Evolutionary conservation across 129 eudicot genomes (phyloP).

Genomic region (Cynara cardunculus): DNA sequence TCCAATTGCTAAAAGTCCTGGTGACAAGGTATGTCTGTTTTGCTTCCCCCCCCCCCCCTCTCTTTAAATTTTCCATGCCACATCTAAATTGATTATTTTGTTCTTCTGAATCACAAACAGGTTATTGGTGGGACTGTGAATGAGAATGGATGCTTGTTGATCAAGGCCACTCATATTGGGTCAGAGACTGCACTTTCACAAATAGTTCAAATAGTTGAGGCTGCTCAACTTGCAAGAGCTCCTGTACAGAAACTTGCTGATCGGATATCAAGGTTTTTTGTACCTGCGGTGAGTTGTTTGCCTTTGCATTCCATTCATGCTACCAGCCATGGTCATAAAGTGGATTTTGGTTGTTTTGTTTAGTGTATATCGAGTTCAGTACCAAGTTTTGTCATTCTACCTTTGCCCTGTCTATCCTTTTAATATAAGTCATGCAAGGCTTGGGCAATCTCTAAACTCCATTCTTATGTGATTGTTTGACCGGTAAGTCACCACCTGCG

Average conservation of each 20-base stretch:
- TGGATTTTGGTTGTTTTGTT: not conserved
- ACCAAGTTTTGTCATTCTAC: not conserved
- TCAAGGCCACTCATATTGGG: constrained; percentile 45
- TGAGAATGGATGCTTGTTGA: constrained; percentile 35
- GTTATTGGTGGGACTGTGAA: constrained; percentile 50
- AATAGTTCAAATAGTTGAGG: constrained; percentile 38
- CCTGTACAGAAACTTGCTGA: constrained; percentile 51
- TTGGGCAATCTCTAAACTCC: not conserved
- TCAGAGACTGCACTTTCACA: constrained; percentile 44
- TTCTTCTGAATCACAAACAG: not conserved
- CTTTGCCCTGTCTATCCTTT: not conserved
- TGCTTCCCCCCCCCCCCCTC: not conserved
- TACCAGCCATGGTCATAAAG: not conserved
- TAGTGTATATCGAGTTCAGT: not conserved
- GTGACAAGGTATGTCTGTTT: constrained; percentile 32
- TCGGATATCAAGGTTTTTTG: constrained; percentile 34
- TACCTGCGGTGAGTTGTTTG: constrained; percentile 31
- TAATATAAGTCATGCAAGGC: not conserved
- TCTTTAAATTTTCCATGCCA: not conserved
- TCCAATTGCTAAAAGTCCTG: constrained; percentile 33
- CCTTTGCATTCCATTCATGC: not conserved
- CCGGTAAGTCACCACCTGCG: not conserved
- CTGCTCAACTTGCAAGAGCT: constrained; percentile 50
- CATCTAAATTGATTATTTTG: not conserved
- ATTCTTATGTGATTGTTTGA: not conserved